Percentiles rank a stretch among this genome's conserved stretches.
Conservation (phyloP, 2,329 filamentous ascomycete species). For the Fusarium falciforme region DNA sequence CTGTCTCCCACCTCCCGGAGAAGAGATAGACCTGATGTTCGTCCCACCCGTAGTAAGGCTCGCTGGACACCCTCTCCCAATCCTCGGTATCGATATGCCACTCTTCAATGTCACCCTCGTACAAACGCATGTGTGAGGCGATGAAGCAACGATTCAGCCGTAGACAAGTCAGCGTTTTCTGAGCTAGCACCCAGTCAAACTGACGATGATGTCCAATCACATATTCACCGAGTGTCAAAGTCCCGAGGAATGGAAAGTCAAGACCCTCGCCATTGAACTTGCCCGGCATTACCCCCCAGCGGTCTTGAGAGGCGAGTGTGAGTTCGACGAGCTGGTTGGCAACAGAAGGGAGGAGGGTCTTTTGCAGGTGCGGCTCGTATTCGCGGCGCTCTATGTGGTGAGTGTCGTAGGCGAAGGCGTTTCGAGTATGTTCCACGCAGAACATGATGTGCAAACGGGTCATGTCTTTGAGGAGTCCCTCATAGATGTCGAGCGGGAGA, state of each 20-base stretch:
- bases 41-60: constrained; percentile 1
- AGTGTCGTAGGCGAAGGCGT: constrained; percentile 26
- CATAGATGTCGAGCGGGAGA: constrained; percentile 6
- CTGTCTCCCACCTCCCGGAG: constrained; percentile 29
- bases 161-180: constrained; percentile 22
- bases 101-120: neutral
- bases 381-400: constrained; percentile 22
- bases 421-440: constrained; percentile 22
- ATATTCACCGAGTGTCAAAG: constrained; percentile 28
- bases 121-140: constrained; percentile 11
- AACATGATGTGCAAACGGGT: constrained; percentile 26
- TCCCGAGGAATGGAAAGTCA: constrained; percentile 36
- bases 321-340: constrained; percentile 34
- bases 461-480: constrained; percentile 21
- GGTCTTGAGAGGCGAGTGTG: constrained; percentile 32
- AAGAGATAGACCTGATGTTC: constrained; percentile 15
- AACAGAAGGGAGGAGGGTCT: constrained; percentile 26
- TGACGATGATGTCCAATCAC: constrained; percentile 38
- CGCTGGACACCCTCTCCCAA: constrained; percentile 17
- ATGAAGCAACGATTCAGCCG: constrained; percentile 19
- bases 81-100: constrained; percentile 16
- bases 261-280: constrained; percentile 39
- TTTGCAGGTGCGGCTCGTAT: constrained; percentile 38
- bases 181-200: constrained; percentile 41
- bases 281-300: constrained; percentile 36